phyloP scores from a whole-genome alignment of 108 stramenopile genomes.

The Stephanodiscus minutulus region DNA sequence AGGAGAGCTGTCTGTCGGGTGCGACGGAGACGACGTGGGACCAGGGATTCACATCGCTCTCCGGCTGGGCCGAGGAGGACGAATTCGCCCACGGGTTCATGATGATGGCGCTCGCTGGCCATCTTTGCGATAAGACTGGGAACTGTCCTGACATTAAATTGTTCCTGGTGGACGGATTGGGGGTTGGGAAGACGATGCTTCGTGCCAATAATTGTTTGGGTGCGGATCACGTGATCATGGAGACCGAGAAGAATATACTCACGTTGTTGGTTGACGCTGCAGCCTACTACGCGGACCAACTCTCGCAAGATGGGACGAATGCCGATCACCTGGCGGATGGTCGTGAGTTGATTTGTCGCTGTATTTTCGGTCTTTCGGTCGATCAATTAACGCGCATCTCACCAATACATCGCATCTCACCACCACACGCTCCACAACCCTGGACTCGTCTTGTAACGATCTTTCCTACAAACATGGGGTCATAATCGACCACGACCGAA shows the following conservation, averaged over 20 bases:
- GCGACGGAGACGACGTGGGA: conserved; percentile 59
- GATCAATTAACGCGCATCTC: not conserved
- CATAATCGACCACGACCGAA: not conserved
- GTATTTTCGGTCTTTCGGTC: not conserved
- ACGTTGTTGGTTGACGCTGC: conserved; percentile 34
- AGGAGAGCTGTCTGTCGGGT: conserved; percentile 57
- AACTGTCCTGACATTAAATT: too few relatives aligned
- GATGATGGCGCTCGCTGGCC: conserved; percentile 18
- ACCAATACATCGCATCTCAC: not conserved
- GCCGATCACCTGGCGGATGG: conserved; percentile 19
- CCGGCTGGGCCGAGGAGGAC: conserved; percentile 70
- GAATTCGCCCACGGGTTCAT: conserved; percentile 15
- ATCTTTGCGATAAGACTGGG: conserved; percentile 12
- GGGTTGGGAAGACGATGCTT: conserved; percentile 10
- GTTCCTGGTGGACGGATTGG: too few relatives aligned
- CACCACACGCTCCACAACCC: not conserved
- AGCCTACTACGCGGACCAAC: conserved; percentile 23
- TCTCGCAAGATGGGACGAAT: conserved; percentile 11
- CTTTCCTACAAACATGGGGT: not conserved
- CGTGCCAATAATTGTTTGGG: not conserved
- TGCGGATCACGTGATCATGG: conserved; percentile 2
- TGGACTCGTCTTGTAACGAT: not conserved
- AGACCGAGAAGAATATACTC: conserved; percentile 17
- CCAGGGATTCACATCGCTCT: conserved; percentile 60
- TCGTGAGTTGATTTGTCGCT: conserved; percentile 15